phyloP scores from a whole-genome alignment of 2,329 filamentous ascomycete genomes.

The Huntiella decipiens region DNA sequence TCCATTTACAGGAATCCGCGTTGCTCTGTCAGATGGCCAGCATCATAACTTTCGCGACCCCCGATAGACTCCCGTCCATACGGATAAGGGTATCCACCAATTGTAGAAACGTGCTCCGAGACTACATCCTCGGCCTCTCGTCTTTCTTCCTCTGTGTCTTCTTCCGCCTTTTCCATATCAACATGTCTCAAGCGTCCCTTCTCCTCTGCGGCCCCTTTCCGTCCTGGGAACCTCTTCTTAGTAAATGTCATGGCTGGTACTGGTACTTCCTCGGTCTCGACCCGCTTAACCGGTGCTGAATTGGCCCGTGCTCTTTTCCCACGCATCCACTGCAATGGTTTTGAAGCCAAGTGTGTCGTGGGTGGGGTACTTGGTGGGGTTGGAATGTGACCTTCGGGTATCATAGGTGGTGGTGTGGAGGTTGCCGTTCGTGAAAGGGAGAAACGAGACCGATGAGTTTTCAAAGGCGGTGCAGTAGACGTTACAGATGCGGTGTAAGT shows the following conservation, averaged over 20 bases:
- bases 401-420: neutral
- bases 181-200: neutral
- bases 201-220: neutral
- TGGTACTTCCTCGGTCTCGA: neutral
- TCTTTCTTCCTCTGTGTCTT: neutral
- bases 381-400: neutral
- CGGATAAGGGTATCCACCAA: conserved; percentile 1
- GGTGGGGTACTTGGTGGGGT: neutral
- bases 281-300: conserved; percentile 5
- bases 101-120: neutral
- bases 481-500: neutral
- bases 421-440: neutral
- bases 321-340: conserved; percentile 2
- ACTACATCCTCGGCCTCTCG: neutral
- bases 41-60: conserved; percentile 2
- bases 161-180: neutral
- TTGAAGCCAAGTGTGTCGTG: neutral
- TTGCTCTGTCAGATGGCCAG: conserved; percentile 2
- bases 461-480: neutral
- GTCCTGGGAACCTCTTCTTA: neutral
- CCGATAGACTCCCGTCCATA: conserved; percentile 3
- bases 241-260: neutral
- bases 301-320: conserved; percentile 3
- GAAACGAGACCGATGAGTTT: neutral
- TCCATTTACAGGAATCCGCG: conserved; percentile 1